A percentile compares a stretch with the other conserved stretches of the same genome.
Evolutionary conservation across 768 basidiomycete genomes (phyloP).

Genomic region (Nidularia sp.): DNA sequence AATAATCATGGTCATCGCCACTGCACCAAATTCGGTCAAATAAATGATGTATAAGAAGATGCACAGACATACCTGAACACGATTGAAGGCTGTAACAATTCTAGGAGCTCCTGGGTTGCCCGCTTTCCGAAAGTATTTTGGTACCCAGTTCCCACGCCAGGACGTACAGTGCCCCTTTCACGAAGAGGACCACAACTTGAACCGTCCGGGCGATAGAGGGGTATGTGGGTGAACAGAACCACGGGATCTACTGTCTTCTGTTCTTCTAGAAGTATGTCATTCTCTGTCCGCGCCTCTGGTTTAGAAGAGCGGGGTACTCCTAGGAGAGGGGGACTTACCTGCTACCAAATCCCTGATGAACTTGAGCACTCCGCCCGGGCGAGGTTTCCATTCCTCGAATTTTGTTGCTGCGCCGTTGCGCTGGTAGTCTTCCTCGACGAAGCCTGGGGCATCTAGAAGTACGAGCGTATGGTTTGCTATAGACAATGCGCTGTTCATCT

Average conservation of each 20-base stretch:
- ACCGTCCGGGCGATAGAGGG: slow-evolving; percentile 70
- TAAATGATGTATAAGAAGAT: slow-evolving; percentile 1
- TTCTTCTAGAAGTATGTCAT: slow-evolving; percentile 9
- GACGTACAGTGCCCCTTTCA: slow-evolving; percentile 69
- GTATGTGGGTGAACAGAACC: slow-evolving; percentile 86
- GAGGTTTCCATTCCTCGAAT: slow-evolving; percentile 43
- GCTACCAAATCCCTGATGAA: slow-evolving; percentile 42
- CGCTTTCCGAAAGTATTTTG: slow-evolving; percentile 77
- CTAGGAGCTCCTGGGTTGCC: slow-evolving; percentile 63
- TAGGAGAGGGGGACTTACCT: slow-evolving; percentile 20
- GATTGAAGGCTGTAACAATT: slow-evolving; percentile 57
- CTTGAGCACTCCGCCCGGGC: slow-evolving; percentile 47
- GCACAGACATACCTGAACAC: slow-evolving; percentile 62
- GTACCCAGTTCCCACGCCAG: slow-evolving; percentile 76
- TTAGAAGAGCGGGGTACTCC: too few species aligned
- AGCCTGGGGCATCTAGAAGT: slow-evolving; percentile 67
- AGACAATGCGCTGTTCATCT: slow-evolving; percentile 56
- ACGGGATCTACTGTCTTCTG: slow-evolving; percentile 35
- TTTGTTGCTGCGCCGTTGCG: slow-evolving; percentile 36
- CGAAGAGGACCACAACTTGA: slow-evolving; percentile 73
- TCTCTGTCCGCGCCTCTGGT: background rate
- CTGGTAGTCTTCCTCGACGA: slow-evolving; percentile 69
- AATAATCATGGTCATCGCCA: slow-evolving; percentile 96
- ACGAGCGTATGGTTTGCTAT: slow-evolving; percentile 72
- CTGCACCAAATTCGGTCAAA: slow-evolving; percentile 25